Conservation (phyloP, 805 yeast species). For the Cyberlindnera sargentensis region DNA sequence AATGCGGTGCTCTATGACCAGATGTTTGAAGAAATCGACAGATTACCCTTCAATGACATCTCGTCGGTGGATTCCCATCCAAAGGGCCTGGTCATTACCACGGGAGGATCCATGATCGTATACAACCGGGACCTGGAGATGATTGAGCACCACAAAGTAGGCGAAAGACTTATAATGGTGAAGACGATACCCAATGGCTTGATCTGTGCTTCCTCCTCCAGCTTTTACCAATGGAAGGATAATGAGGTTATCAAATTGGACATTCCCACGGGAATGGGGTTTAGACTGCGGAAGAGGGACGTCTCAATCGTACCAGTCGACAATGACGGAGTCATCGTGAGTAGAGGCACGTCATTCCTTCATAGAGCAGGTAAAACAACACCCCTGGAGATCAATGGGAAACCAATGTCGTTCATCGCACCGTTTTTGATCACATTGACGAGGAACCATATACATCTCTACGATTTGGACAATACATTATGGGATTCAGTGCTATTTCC, state of each 20-base stretch:
- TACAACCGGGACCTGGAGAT: conserved; percentile 21
- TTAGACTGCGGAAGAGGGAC: neutral
- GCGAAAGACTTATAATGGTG: conserved; percentile 22
- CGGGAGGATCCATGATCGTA: conserved; percentile 12
- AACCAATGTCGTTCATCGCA: neutral
- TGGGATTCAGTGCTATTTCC: conserved; percentile 3
- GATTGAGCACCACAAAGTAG: conserved; percentile 20
- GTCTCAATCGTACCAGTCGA: neutral
- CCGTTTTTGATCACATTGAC: conserved; percentile 10
- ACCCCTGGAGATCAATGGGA: conserved; percentile 1
- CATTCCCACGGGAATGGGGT: conserved; percentile 1
- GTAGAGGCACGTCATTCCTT: conserved; percentile 5
- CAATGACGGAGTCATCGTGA: conserved; percentile 1
- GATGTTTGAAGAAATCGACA: conserved; percentile 11
- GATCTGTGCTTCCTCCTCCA: conserved; percentile 20
- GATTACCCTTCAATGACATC: conserved; percentile 16
- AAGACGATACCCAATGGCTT: conserved; percentile 15
- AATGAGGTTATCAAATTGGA: neutral
- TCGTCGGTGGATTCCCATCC: conserved; percentile 1
- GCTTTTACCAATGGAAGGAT: conserved; percentile 16
- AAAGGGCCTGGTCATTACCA: conserved; percentile 9
- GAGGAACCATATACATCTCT: conserved; percentile 7
- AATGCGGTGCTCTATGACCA: conserved; percentile 7
- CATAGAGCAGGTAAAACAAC: neutral
- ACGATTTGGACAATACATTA: conserved; percentile 1